phyloP scores from a whole-genome alignment of 768 basidiomycete species.

The Leucosporidium scottii region DNA sequence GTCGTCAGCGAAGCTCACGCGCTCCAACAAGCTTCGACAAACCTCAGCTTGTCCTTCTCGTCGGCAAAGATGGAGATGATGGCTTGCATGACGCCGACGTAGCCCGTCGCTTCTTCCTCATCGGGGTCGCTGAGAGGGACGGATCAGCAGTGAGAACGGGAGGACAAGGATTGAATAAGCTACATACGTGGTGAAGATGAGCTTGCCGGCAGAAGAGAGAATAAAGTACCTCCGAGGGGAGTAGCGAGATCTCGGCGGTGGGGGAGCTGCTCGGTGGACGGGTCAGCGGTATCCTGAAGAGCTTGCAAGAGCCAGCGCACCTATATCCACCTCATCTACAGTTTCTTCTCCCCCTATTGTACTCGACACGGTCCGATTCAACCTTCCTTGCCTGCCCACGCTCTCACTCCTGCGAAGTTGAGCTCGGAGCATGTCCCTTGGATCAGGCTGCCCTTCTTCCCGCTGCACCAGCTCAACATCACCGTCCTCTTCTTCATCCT shows the following conservation, averaged over 20 bases:
- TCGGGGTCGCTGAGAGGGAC: slow-evolving; percentile 25
- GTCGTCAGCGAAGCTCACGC: background rate
- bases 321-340: background rate
- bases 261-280: background rate
- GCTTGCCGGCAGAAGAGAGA: slow-evolving; percentile 91
- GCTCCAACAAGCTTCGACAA: slow-evolving; percentile 39
- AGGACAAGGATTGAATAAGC: background rate
- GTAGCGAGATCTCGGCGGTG: background rate
- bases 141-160: slow-evolving; percentile 42
- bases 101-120: slow-evolving; percentile 61
- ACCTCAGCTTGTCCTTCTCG: slow-evolving; percentile 64
- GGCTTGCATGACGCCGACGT: slow-evolving; percentile 89
- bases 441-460: slow-evolving; percentile 15
- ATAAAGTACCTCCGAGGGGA: slow-evolving; percentile 69
- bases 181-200: slow-evolving; percentile 79
- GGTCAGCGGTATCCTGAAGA: background rate
- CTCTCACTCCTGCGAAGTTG: slow-evolving; percentile 9
- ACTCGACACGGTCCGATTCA: background rate
- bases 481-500: slow-evolving; percentile 7
- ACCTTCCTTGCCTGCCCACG: background rate
- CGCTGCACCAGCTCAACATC: background rate
- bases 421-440: slow-evolving; percentile 22
- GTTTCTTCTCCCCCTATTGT: background rate
- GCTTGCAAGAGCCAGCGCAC: background rate
- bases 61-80: slow-evolving; percentile 92